phyloP scores from a whole-genome alignment of 768 basidiomycete species.

The Psilocybe azurescens region DNA sequence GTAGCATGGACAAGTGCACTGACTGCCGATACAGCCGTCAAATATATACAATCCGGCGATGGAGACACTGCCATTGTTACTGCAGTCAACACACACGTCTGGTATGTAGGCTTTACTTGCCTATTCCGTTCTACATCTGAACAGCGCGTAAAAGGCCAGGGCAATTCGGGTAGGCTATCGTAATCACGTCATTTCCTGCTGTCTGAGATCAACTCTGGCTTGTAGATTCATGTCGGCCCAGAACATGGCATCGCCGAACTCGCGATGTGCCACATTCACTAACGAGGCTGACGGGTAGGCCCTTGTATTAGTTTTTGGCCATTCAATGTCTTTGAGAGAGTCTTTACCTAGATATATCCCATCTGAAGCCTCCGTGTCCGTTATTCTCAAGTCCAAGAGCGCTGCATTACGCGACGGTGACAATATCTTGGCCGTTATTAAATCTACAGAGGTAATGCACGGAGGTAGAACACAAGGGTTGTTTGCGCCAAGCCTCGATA shows the following conservation, averaged over 20 bases:
- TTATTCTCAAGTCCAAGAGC: slow-evolving; percentile 33
- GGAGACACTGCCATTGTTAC: slow-evolving; percentile 35
- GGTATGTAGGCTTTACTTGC: slow-evolving; percentile 17
- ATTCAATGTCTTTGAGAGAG: background rate
- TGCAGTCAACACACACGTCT: slow-evolving; percentile 29
- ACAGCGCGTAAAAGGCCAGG: slow-evolving; percentile 25
- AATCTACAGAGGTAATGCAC: slow-evolving; percentile 31
- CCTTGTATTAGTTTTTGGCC: background rate
- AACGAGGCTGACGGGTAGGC: slow-evolving; percentile 37
- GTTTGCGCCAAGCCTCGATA: slow-evolving; percentile 30
- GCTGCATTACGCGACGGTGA: slow-evolving; percentile 36
- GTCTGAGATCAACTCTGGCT: background rate
- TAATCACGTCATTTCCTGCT: background rate
- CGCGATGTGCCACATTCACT: slow-evolving; percentile 38
- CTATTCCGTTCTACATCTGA: background rate
- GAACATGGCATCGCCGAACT: slow-evolving; percentile 35
- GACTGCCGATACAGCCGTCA: slow-evolving; percentile 24
- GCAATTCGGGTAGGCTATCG: slow-evolving; percentile 23
- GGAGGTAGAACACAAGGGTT: slow-evolving; percentile 37
- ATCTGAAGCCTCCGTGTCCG: slow-evolving; percentile 32
- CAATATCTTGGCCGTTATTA: slow-evolving; percentile 31
- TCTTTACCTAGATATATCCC: slow-evolving; percentile 31
- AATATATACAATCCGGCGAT: slow-evolving; percentile 28
- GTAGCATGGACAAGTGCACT: background rate
- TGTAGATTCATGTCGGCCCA: slow-evolving; percentile 35